Base-by-base conservation (phyloP, 2,329 filamentous ascomycete genomes). In the Ophiostoma perfectum region DNA sequence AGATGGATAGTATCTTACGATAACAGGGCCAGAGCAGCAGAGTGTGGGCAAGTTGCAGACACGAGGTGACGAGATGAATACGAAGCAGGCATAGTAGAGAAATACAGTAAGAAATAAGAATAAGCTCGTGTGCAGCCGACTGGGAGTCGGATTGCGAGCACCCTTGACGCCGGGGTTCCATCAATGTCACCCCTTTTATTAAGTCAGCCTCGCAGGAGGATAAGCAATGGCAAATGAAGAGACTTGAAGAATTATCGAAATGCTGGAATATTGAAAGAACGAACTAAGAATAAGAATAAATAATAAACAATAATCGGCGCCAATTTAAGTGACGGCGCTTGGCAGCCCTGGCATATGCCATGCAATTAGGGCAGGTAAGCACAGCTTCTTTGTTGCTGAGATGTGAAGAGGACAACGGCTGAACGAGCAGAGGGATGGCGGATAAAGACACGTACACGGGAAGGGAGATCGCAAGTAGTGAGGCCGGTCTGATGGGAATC, bases 101-200 rank as follows among this genome's bases (percentile, higher is more conserved):
- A 27, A 27, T 27, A 27, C 27, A 27, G 11, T 3, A 14, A 7
- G 18, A 36, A 38, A 4, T 49, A 45, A 12, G 27, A 60, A 60
- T 39, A 60, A 60, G 27, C 52, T 58, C 52, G 52, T 58, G 3
- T 60, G 8, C 49, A 27, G 12, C n/a, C 4, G 18, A 7, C 6
- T 12, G 14, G 27, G 14, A 45, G 42, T 11, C 8, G 8, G 45
- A 60, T 60, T 60, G 52, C 14, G 55, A 60, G 55, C 49, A 27
- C 12, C 49, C 55, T 58, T 27, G 27, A 27, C 27, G 55, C 55
- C 55, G 55, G 36, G 55, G 55, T 60, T 60, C 55, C 55, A 60
- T 38, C 27, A 18, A 60, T 60, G 55, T 14, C 27, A 60, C 55
- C 27, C 14, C 38, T 60, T 5, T 55, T n/a, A 55, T 36, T 8